Evolutionary conservation across 257 asterid genomes (phyloP), one percentile per base, ranked within the genome.

Genomic region (Nicotiana noctiflora): DNA sequence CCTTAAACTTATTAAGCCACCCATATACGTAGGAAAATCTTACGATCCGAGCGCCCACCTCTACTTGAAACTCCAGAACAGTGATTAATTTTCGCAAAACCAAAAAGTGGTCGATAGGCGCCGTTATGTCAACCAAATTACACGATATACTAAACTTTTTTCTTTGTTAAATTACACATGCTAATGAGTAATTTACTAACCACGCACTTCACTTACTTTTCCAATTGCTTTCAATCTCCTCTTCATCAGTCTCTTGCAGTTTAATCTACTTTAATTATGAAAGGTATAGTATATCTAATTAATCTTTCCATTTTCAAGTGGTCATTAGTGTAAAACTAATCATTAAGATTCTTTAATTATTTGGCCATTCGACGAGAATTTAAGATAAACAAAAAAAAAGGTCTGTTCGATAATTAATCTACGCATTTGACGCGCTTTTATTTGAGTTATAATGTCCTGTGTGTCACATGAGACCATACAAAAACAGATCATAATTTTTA

Each of bases 331-430:
- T 72, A 72, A 72, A 72, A 23, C 78, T 23, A 72, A 72, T 72
- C 78, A 72, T 72, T 72, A 72, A 72, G 78, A 72, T 72, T 72
- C 78, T 49, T 23, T 72, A 72, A 46, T 72, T 72, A 46, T 72
- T 74, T 74, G 32, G 78, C 2, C 61, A 49, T 14, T 23, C 21
- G 60, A 37, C 23, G 15, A 51, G 57, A 31, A 64, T 53, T 29
- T 37, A 67, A 14, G 75, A 44, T 25, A 62, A 25, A 79, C 13
- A 21, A 78, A 60, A 62, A 18, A n/a, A 12, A 12, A 1, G 4
- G 9, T 21, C n/a, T 65, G 49, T 65, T 31, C 4, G 7, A 65
- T 31, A 14, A 49, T 72, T 21, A 49, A 72, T 72, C 9, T 23
- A 72, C 25, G 61, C 15, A 2, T 49, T 49, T 23, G n/a, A 49